Evolutionary conservation across 2,329 filamentous ascomycete species (phyloP).

Genomic region (Kalaharituber pfeilii): DNA sequence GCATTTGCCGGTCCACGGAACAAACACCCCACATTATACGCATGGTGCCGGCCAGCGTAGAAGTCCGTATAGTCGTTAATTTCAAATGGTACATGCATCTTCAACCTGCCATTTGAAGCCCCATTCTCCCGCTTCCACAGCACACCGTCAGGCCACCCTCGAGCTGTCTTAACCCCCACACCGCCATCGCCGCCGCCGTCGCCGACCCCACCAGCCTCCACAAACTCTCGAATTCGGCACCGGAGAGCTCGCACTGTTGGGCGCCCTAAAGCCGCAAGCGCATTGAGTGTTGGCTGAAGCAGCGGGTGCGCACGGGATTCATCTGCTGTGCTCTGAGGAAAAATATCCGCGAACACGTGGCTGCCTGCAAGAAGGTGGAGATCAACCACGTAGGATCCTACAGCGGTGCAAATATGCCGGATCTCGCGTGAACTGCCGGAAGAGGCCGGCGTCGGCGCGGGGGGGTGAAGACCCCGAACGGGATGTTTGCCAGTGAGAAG

Average conservation of each 20-base stretch:
- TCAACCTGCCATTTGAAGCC: conserved; percentile 25
- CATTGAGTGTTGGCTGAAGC: conserved; percentile 37
- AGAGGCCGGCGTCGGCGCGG: conserved; percentile 40
- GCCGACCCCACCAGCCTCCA: conserved; percentile 35
- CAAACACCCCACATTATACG: conserved; percentile 47
- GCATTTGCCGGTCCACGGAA: conserved; percentile 58
- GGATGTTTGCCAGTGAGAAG: conserved; percentile 65
- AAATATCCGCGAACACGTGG: too few species aligned
- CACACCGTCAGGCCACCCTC: too few species aligned
- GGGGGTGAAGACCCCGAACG: conserved; percentile 58
- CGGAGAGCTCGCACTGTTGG: conserved; percentile 51
- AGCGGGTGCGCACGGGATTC: conserved; percentile 36
- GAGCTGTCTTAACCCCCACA: too few species aligned
- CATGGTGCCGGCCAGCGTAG: conserved; percentile 65
- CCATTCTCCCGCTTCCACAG: conserved; percentile 31
- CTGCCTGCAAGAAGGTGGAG: conserved; percentile 40
- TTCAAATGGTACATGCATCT: conserved; percentile 54
- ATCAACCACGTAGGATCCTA: conserved; percentile 56
- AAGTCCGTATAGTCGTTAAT: conserved; percentile 79
- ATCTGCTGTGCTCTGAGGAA: too few species aligned
- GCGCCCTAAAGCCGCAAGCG: conserved; percentile 55
- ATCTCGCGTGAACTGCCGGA: too few species aligned
- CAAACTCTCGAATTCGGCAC: conserved; percentile 48
- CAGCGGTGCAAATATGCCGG: conserved; percentile 37
- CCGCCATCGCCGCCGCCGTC: not conserved